Conservation (phyloP, 1,284 basidiomycete species). For the Coriolopsis trogii region DNA sequence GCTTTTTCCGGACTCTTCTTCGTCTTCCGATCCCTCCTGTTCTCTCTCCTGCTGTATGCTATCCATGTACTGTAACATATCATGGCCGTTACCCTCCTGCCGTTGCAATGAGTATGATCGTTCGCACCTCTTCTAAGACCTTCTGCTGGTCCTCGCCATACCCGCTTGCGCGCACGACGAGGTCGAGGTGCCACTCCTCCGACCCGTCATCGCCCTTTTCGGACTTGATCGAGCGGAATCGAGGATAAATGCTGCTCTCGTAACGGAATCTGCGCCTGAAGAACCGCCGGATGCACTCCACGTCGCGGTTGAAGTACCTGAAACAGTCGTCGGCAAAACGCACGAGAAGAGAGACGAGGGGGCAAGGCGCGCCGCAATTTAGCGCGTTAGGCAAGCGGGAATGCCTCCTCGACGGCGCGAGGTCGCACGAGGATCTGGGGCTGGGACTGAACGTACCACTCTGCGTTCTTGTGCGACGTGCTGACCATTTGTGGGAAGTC, state of each 20-base stretch:
- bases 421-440: not conserved
- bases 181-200: constrained; percentile 75
- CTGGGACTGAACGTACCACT: constrained; percentile 83
- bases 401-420: not conserved
- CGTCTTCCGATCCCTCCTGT: constrained; percentile 32
- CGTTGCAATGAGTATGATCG: not conserved
- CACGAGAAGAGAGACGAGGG: too few species aligned
- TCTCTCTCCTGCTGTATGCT: constrained; percentile 50
- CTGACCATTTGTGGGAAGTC: constrained; percentile 99
- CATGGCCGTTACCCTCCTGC: not conserved
- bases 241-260: constrained; percentile 88
- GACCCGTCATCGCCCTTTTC: constrained; percentile 43
- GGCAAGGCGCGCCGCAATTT: not conserved
- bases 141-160: constrained; percentile 85
- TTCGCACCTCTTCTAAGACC: constrained; percentile 76
- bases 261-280: constrained; percentile 93
- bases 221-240: constrained; percentile 64
- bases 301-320: constrained; percentile 99
- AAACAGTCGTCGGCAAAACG: not conserved
- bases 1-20: constrained; percentile 33
- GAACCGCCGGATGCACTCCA: constrained; percentile 94
- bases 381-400: constrained; percentile 2
- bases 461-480: constrained; percentile 95
- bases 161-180: constrained; percentile 90
- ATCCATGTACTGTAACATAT: constrained; percentile 61